A percentile compares a stretch with the other conserved stretches of the same genome.
Conservation (phyloP, 495 filamentous ascomycete species). For the Annulohypoxylon stygium region DNA sequence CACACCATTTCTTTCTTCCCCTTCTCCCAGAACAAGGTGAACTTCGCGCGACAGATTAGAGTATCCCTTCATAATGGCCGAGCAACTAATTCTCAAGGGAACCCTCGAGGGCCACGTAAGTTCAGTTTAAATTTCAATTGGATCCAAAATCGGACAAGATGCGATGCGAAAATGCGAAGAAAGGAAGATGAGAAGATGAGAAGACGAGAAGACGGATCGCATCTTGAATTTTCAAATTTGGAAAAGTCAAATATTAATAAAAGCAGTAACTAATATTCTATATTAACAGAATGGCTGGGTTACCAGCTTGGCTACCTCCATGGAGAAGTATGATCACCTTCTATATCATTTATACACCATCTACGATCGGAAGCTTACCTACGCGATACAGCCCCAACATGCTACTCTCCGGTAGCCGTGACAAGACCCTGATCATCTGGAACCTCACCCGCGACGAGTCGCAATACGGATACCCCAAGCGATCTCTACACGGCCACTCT, state of each 20-base stretch:
- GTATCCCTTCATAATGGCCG: constrained; percentile 73
- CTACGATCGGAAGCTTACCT: constrained; percentile 46
- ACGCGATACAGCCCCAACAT: constrained; percentile 88
- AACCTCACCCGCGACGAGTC: constrained; percentile 99
- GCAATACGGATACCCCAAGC: constrained; percentile 98
- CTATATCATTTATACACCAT: constrained; percentile 7
- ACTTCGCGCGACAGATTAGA: constrained; percentile 48
- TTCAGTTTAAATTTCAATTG: constrained; percentile 41
- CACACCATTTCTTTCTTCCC: constrained; percentile 37
- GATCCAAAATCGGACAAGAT: not conserved
- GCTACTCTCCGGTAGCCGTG: constrained; percentile 96
- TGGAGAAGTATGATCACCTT: constrained; percentile 86
- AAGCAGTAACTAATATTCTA: constrained; percentile 37
- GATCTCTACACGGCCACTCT: constrained; percentile 96
- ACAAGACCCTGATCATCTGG: constrained; percentile 99
- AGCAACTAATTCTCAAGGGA: constrained; percentile 96
- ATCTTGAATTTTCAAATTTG: not conserved
- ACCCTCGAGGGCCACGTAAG: constrained; percentile 94
- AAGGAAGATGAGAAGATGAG: not conserved
- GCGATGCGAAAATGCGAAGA: not conserved
- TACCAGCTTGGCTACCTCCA: constrained; percentile 92
- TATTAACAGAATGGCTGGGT: constrained; percentile 73
- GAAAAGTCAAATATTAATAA: constrained; percentile 28
- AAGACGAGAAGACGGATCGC: constrained; percentile 10
- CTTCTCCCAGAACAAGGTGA: constrained; percentile 38